Base-by-base conservation (phyloP, 192 early-diverging fungal species). In the Coemansia sp. region DNA sequence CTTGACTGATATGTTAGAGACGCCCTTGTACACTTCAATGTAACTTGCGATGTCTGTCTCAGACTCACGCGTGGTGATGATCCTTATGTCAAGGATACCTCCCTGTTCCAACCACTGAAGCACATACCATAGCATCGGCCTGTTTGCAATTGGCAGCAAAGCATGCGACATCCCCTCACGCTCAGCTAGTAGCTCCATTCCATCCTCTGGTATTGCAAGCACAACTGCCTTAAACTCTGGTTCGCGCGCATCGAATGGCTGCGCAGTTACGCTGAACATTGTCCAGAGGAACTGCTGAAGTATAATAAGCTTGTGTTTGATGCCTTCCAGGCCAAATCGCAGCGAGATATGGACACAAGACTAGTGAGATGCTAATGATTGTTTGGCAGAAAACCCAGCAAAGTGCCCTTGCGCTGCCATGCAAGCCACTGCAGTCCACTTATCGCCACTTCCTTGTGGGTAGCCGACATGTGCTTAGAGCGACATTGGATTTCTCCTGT, bases 81-180 rank as follows among this genome's bases (percentile, higher is more conserved):
- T 87, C 54, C 90, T 88, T 59, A 94, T 92, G 85, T 78, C 64
- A 53, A 71, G 60, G 49, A 95, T 86, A 56, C 88, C 88, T 14
- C 94, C 92, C 38, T 83, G 80, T 69, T 97, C 94, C 4, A 99
- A 84, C 96, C 97, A 98, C 58, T 96, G 87, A 48, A 99, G 81
- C 22, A 89, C 87, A 69, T 99, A 95, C 67, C 89, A 87, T 64
- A 99, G 87, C 88, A 98, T 93, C 54, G 97, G 97, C 70, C 90
- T 90, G 71, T 96, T 96, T 1, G 90, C 95, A 34, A 98, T 81
- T 4, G 97, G 97, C 31, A 99, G 83, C 47, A 96, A 84, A 3
- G 95, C 95, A 74, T 99, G 98, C 50, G 97, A 94, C 65, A 90
- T 72, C 71, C 87, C 91, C 49, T 87, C 85, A 51, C 89, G 89